A percentile compares a stretch with the other conserved stretches of the same genome.
phyloP scores from a whole-genome alignment of 2,329 filamentous ascomycete species.

The Arthrobotrys sinensis region DNA sequence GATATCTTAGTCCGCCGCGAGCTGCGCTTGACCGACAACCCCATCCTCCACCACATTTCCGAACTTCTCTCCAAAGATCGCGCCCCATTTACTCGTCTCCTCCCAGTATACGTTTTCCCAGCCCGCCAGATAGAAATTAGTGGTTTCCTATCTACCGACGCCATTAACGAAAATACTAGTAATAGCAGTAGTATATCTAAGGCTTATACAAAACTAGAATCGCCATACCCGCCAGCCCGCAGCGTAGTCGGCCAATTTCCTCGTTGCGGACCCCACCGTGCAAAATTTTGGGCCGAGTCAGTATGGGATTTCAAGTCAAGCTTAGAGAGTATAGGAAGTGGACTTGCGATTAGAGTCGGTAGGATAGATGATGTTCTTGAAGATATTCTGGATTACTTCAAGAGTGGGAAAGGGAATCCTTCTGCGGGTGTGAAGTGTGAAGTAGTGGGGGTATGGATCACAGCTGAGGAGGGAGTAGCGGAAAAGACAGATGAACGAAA shows the following conservation, averaged over 20 bases:
- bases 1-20: constrained; percentile 75
- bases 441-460: constrained; percentile 81
- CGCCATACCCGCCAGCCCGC: constrained; percentile 79
- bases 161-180: neutral
- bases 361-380: constrained; percentile 74
- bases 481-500: constrained; percentile 77
- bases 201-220: constrained; percentile 66
- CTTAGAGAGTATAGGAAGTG: constrained; percentile 75
- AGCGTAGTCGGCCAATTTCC: constrained; percentile 78
- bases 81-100: constrained; percentile 73
- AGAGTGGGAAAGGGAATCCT: constrained; percentile 65
- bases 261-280: constrained; percentile 80
- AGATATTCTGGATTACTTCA: constrained; percentile 72
- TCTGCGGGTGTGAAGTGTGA: constrained; percentile 64
- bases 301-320: constrained; percentile 80
- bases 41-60: constrained; percentile 74
- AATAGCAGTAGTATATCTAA: neutral
- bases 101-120: constrained; percentile 80
- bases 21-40: constrained; percentile 81
- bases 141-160: constrained; percentile 75
- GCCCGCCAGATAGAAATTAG: constrained; percentile 81
- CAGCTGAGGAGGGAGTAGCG: constrained; percentile 78
- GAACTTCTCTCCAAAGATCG: constrained; percentile 35
- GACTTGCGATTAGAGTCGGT: constrained; percentile 75
- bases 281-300: constrained; percentile 80